phyloP scores from a whole-genome alignment of 2,329 filamentous ascomycete species.

The Cordyceps sp. region DNA sequence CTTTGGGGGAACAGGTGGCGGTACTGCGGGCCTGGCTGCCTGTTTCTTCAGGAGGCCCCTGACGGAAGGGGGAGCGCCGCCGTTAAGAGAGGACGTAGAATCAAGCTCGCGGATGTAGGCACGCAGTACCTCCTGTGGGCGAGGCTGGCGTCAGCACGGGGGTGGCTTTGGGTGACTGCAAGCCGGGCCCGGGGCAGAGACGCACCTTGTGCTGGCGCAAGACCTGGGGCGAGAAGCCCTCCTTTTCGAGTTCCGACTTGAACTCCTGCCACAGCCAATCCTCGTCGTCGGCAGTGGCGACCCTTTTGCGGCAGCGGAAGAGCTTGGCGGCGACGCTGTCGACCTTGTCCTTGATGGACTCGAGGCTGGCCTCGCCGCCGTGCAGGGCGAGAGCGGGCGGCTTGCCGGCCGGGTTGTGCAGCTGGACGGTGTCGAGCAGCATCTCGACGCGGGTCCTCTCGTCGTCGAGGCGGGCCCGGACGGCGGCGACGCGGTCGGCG shows the following conservation, averaged over 20 bases:
- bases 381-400: slow-evolving; percentile 14
- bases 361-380: slow-evolving; percentile 24
- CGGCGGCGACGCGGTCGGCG: slow-evolving; percentile 22
- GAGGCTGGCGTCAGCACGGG: not conserved
- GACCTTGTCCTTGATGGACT: slow-evolving; percentile 42
- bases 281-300: slow-evolving; percentile 23
- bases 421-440: slow-evolving; percentile 40
- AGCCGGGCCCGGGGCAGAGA: not conserved
- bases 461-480: slow-evolving; percentile 28
- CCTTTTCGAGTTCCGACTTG: slow-evolving; percentile 36
- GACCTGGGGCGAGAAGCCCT: slow-evolving; percentile 40
- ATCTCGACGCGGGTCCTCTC: slow-evolving; percentile 36
- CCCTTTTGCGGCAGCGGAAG: slow-evolving; percentile 24
- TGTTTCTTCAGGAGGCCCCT: slow-evolving; percentile 35
- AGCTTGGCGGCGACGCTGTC: slow-evolving; percentile 37
- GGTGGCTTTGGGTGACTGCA: not conserved
- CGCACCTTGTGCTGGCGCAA: slow-evolving; percentile 40
- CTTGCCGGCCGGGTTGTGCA: slow-evolving; percentile 26
- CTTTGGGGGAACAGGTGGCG: slow-evolving; percentile 4
- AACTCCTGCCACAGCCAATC: slow-evolving; percentile 42
- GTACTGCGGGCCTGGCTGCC: slow-evolving; percentile 9
- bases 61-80: slow-evolving; percentile 29
- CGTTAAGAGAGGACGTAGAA: slow-evolving; percentile 25
- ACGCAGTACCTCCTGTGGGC: slow-evolving; percentile 34
- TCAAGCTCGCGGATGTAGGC: slow-evolving; percentile 46